Percentiles rank a stretch among this genome's conserved stretches.
Evolutionary conservation across 768 basidiomycete genomes (phyloP).

Genomic region (Lepiota brunneoincarnata): DNA sequence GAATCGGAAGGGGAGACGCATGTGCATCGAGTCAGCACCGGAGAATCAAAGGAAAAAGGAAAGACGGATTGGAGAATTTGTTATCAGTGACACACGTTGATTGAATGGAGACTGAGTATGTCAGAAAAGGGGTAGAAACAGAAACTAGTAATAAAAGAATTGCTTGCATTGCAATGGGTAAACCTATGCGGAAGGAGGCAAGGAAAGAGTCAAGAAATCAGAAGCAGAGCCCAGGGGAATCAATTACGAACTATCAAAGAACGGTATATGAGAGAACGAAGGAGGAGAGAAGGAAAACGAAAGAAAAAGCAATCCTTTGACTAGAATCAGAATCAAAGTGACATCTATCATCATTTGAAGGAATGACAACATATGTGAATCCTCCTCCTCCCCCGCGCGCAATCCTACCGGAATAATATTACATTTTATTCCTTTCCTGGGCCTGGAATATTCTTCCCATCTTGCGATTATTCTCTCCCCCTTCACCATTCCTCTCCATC

Average conservation of each 20-base stretch:
- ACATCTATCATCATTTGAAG: no score
- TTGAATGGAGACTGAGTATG: not conserved
- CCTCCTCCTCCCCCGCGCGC: no score
- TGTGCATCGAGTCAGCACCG: no score
- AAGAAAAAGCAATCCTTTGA: not conserved
- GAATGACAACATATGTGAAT: no score
- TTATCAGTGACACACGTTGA: not conserved
- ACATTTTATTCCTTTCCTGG: no score
- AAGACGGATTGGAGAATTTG: not conserved
- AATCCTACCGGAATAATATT: no score
- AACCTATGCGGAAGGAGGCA: not conserved
- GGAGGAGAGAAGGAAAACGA: not conserved
- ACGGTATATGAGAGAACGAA: constrained; percentile 6
- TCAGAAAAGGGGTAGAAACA: constrained; percentile 2
- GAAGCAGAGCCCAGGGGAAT: not conserved
- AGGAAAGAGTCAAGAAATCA: constrained; percentile 1
- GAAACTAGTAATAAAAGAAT: constrained; percentile 3
- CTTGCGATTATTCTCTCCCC: not conserved
- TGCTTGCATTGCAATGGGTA: no score
- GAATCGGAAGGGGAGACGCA: not conserved
- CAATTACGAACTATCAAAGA: constrained; percentile 13
- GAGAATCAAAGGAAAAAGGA: not conserved
- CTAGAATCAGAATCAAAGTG: no score
- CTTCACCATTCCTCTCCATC: not conserved
- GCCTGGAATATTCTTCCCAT: no score